phyloP scores from a whole-genome alignment of 169 alveolate species.

The Plasmodium vivax region DNA sequence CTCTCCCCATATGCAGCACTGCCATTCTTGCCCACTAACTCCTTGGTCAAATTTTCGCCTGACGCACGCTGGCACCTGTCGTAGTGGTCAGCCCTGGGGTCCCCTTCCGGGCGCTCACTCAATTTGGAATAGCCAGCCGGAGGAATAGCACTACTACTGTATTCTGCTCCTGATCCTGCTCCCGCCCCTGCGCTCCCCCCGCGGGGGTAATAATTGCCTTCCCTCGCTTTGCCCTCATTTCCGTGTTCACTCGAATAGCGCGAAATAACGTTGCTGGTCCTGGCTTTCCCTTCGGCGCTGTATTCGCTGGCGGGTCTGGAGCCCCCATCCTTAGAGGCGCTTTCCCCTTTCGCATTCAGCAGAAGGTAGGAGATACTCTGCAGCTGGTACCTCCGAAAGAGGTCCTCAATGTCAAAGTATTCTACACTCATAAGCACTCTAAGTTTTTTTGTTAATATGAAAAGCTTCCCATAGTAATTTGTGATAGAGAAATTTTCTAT shows the following conservation, averaged over 20 bases:
- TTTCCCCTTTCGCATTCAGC: conserved; percentile 23
- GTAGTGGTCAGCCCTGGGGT: not conserved
- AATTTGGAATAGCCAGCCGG: not conserved
- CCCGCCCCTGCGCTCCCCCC: not conserved
- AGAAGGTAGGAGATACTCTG: conserved; percentile 54
- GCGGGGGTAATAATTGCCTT: not conserved
- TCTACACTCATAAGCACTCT: conserved; percentile 27
- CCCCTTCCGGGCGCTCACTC: conserved; percentile 8
- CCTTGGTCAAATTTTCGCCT: conserved; percentile 4
- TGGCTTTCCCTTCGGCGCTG: not conserved
- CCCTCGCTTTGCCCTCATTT: not conserved
- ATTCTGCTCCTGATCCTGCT: not conserved
- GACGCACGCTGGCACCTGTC: not conserved
- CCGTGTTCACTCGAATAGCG: not conserved
- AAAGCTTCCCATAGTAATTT: conserved; percentile 60
- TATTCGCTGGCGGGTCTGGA: not conserved
- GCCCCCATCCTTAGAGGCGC: not conserved
- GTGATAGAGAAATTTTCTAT: conserved; percentile 60
- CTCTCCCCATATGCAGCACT: not conserved
- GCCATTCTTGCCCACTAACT: not conserved
- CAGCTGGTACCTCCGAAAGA: conserved; percentile 32
- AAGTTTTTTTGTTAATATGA: conserved; percentile 51
- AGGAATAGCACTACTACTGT: not conserved
- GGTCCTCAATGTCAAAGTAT: conserved; percentile 41
- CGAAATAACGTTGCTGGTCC: not conserved